These are phyloP conservation scores for Stentor coeruleus DNA, from an alignment of 73 alveolate species.

Conservation along the genomic window DNA sequence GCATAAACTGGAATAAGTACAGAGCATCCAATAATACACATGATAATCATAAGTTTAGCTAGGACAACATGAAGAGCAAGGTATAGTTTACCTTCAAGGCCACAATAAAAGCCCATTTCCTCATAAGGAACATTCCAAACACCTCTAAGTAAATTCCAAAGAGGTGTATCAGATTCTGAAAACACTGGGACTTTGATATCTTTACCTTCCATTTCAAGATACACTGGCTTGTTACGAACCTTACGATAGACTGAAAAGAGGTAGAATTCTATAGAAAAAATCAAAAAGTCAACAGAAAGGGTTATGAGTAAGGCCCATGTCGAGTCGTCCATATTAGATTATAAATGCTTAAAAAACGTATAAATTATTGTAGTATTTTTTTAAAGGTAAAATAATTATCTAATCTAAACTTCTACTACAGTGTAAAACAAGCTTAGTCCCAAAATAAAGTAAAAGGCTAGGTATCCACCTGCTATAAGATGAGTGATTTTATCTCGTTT, in stretches of 20 bases:
- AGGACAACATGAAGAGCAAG: not conserved
- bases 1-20: constrained; percentile 8
- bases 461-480: not conserved
- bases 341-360: too few relatives aligned
- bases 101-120: constrained; percentile 6
- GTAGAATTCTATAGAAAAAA: not conserved
- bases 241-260: not conserved
- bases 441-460: constrained; percentile 5
- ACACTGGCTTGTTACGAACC: constrained; percentile 1
- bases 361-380: too few relatives aligned
- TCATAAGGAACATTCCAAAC: constrained; percentile 7
- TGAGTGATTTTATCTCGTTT: not conserved
- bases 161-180: constrained; percentile 26
- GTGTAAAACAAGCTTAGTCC: constrained; percentile 14
- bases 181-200: constrained; percentile 13
- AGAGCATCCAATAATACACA: not conserved
- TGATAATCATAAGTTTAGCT: not conserved
- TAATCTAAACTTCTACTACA: not conserved
- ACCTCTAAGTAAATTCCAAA: not conserved
- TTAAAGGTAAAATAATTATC: not conserved
- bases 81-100: constrained; percentile 4
- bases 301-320: constrained; percentile 10
- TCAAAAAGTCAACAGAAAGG: not conserved
- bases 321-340: constrained; percentile 18
- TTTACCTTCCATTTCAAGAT: not conserved